Percentiles rank a stretch among this genome's conserved stretches.
Conservation (phyloP, 805 yeast genomes). For the Helenozyma rhizophorensis region DNA sequence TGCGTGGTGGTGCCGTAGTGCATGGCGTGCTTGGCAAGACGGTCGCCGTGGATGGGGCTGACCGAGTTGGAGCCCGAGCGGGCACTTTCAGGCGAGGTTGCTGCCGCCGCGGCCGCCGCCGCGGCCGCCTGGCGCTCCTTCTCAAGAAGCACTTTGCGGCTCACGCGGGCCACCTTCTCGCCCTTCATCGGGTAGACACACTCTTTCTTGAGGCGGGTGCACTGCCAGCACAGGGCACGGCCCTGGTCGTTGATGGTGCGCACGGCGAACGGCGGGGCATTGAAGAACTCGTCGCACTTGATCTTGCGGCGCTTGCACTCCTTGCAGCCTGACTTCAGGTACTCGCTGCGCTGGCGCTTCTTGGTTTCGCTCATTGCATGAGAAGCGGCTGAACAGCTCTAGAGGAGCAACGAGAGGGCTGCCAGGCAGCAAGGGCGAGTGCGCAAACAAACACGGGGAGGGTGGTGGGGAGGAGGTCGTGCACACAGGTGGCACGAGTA, state of each 20-base stretch:
- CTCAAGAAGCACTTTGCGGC: constrained; percentile 11
- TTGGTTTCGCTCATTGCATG: constrained; percentile 1
- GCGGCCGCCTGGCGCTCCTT: neutral
- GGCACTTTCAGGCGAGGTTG: too few relatives aligned
- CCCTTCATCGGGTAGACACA: constrained; percentile 36
- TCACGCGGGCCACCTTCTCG: constrained; percentile 31
- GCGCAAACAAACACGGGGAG: too few relatives aligned
- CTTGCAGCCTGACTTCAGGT: constrained; percentile 37
- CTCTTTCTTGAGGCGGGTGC: constrained; percentile 27
- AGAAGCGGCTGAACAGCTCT: too few relatives aligned
- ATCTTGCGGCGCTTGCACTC: constrained; percentile 42
- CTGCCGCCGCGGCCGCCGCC: neutral
- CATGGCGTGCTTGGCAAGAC: too few relatives aligned
- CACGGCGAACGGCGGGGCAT: constrained; percentile 13
- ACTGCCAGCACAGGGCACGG: constrained; percentile 32
- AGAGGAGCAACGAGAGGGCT: too few relatives aligned
- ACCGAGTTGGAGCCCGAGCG: too few relatives aligned
- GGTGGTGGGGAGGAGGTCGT: too few relatives aligned
- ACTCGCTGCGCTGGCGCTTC: constrained; percentile 15
- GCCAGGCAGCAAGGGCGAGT: too few relatives aligned
- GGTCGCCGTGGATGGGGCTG: too few relatives aligned
- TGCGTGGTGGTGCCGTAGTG: too few relatives aligned
- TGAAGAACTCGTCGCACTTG: constrained; percentile 31
- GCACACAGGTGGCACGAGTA: too few relatives aligned
- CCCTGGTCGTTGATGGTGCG: constrained; percentile 13